phyloP scores from a whole-genome alignment of 371 early-diverging fungal species.

The Capniomyces stellatus region DNA sequence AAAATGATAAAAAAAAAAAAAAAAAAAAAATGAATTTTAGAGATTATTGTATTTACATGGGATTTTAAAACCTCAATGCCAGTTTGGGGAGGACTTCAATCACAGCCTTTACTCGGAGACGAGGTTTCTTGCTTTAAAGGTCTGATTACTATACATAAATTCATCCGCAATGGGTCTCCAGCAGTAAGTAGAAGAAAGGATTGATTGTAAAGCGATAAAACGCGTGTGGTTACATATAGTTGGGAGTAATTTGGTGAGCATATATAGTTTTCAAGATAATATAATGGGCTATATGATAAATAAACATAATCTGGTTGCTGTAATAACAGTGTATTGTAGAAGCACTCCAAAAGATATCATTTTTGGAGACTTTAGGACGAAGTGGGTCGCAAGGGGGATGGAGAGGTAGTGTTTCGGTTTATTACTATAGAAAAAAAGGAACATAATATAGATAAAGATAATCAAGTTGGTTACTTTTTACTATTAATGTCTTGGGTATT shows the following conservation, averaged over 20 bases:
- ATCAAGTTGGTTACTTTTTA: too few relatives aligned
- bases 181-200: too few relatives aligned
- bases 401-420: neutral
- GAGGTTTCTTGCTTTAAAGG: conserved; percentile 92
- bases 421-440: too few relatives aligned
- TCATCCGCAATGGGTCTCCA: conserved; percentile 84
- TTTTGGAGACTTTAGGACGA: conserved; percentile 41
- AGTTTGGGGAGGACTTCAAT: conserved; percentile 73
- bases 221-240: too few relatives aligned
- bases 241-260: too few relatives aligned
- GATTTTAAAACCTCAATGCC: conserved; percentile 73
- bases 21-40: neutral
- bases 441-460: too few relatives aligned
- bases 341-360: conserved; percentile 44
- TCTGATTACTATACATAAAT: conserved; percentile 84
- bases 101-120: conserved; percentile 71
- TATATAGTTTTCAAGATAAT: too few relatives aligned
- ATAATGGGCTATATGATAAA: too few relatives aligned
- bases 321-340: conserved; percentile 36
- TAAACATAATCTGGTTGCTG: too few relatives aligned
- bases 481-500: too few relatives aligned
- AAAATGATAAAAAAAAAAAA: neutral
- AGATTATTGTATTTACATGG: conserved; percentile 78
- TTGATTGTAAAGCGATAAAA: too few relatives aligned
- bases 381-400: conserved; percentile 20